Conservation (phyloP, 75 land plant genomes). For the Pinus albicaulis region DNA sequence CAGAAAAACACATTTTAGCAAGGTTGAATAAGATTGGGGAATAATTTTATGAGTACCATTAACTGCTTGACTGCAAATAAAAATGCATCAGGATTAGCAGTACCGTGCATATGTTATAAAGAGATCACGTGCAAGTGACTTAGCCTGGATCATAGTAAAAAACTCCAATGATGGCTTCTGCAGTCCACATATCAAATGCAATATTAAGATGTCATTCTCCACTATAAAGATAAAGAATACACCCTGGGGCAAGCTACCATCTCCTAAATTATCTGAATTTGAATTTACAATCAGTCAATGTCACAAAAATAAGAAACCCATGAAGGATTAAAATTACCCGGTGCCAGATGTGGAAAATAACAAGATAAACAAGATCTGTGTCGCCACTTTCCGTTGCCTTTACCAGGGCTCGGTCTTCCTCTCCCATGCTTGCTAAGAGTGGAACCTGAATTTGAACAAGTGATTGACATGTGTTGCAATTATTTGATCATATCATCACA, state of each 20-base stretch:
- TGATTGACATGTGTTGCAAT: background rate
- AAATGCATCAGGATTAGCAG: background rate
- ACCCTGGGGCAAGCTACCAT: background rate
- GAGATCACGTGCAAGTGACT: conserved; percentile 85
- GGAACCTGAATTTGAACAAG: conserved; percentile 66
- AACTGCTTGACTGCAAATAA: background rate
- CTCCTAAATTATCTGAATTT: background rate
- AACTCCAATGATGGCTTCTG: conserved; percentile 76
- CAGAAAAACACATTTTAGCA: conserved; percentile 11
- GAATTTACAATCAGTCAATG: background rate
- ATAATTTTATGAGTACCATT: background rate
- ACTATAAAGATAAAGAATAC: background rate
- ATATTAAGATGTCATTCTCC: background rate
- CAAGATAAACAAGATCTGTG: conserved; percentile 94
- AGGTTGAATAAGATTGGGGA: background rate
- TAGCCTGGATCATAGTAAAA: conserved; percentile 76
- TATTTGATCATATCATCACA: background rate
- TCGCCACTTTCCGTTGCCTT: conserved; percentile 98
- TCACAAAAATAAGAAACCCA: conserved; percentile 2
- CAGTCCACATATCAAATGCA: conserved; percentile 8
- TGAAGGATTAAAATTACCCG: conserved; percentile 39
- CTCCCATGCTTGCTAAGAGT: conserved; percentile 86
- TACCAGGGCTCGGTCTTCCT: conserved; percentile 84
- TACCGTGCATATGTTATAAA: conserved; percentile 89
- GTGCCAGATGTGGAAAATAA: conserved; percentile 91